Percentiles rank a stretch among this genome's conserved stretches.
These are phyloP conservation scores for Ceratocystis colombiana DNA, from an alignment of 2,329 filamentous ascomycete genomes.

Conservation along the genomic window DNA sequence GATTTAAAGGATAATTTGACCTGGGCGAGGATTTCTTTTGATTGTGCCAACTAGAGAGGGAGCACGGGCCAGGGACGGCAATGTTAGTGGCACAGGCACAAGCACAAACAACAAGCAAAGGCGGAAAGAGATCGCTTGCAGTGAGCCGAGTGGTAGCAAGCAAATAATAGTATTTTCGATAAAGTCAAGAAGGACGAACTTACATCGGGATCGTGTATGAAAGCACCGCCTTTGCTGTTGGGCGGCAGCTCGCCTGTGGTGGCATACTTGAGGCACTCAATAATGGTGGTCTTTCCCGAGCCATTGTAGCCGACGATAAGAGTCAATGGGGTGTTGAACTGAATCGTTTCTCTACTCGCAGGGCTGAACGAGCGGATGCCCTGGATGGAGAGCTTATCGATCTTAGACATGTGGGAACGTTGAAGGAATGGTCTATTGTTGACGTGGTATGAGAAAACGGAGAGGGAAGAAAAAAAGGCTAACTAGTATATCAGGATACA, in stretches of 20 bases:
- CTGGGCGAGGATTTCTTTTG: constrained; percentile 76
- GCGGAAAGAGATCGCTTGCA: no score
- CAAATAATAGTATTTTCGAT: neutral
- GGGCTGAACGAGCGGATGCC: constrained; percentile 81
- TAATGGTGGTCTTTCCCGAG: constrained; percentile 96
- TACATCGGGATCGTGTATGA: constrained; percentile 93
- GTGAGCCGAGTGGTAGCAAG: no score
- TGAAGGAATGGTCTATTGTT: neutral
- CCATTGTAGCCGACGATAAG: constrained; percentile 96
- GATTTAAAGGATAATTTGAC: constrained; percentile 81
- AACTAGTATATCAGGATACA: neutral
- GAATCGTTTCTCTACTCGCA: constrained; percentile 62
- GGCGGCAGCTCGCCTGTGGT: constrained; percentile 89
- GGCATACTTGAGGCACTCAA: constrained; percentile 96
- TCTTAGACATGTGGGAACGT: constrained; percentile 52
- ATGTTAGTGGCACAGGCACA: constrained; percentile 10
- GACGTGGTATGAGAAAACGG: neutral
- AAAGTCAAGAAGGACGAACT: constrained; percentile 17
- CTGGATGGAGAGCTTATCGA: constrained; percentile 79
- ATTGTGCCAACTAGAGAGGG: constrained; percentile 22
- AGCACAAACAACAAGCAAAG: no score
- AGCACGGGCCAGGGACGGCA: neutral
- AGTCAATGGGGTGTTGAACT: constrained; percentile 83
- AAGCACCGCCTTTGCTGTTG: constrained; percentile 81
- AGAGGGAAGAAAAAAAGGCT: neutral